A percentile compares a stretch with the other conserved stretches of the same genome.
These are phyloP conservation scores for Cladobotryum mycophilum DNA, from an alignment of 2,329 filamentous ascomycete genomes.

Conservation along the genomic window DNA sequence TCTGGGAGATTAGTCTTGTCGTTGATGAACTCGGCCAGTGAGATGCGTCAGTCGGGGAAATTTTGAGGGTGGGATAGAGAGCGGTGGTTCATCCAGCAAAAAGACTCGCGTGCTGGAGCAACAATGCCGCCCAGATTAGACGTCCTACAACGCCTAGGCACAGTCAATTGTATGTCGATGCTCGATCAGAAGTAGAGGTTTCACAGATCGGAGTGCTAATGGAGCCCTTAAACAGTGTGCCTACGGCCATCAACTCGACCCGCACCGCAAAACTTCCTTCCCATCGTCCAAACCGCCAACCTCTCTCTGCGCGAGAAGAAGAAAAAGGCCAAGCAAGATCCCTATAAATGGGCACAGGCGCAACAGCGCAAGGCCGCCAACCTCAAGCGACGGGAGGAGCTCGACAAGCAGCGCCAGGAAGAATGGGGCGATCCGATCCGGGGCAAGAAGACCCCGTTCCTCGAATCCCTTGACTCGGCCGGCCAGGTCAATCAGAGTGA, in stretches of 20 bases:
- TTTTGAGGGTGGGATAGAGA: constrained; percentile 2
- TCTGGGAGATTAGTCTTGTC: constrained; percentile 1
- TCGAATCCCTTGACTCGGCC: constrained; percentile 71
- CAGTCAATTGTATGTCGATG: constrained; percentile 51
- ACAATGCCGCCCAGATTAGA: constrained; percentile 64
- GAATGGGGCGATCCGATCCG: constrained; percentile 71
- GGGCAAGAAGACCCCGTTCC: constrained; percentile 73
- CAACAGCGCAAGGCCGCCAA: constrained; percentile 81
- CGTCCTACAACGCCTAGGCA: constrained; percentile 52
- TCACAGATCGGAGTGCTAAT: constrained; percentile 1
- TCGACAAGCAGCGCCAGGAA: constrained; percentile 58
- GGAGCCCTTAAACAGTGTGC: constrained; percentile 42
- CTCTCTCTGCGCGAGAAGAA: constrained; percentile 57
- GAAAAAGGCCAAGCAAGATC: constrained; percentile 64
- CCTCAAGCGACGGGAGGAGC: constrained; percentile 63
- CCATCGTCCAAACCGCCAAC: constrained; percentile 59
- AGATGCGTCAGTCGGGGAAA: background rate
- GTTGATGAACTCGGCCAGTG: constrained; percentile 1
- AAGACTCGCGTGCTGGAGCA: constrained; percentile 11
- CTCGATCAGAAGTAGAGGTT: background rate
- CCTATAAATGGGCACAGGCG: constrained; percentile 74
- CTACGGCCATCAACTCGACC: constrained; percentile 48
- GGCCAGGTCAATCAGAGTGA: constrained; percentile 38
- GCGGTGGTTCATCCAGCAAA: constrained; percentile 3
- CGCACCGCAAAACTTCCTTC: constrained; percentile 44